Conservation (phyloP, 78 protist species). For the Polysphondylium violaceum region DNA sequence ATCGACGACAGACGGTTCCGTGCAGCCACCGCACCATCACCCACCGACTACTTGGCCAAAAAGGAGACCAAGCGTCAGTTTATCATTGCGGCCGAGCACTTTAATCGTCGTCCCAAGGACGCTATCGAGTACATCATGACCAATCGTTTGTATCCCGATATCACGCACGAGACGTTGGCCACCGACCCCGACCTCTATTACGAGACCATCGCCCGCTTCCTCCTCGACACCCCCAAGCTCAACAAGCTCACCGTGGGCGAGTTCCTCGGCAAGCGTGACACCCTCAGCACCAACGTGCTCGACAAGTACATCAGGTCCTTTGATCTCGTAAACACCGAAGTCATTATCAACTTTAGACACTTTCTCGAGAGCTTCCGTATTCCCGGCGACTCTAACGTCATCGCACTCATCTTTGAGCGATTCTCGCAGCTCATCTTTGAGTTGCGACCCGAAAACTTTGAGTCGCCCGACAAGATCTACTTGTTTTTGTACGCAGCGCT, state of each 20-base stretch:
- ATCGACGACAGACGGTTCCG: slow-evolving; percentile 49
- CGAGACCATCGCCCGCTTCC: slow-evolving; percentile 27
- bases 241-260: slow-evolving; percentile 58
- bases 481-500: slow-evolving; percentile 82
- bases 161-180: too few relatives aligned
- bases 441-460: neutral
- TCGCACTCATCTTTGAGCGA: slow-evolving; percentile 35
- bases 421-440: neutral
- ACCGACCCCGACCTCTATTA: too few relatives aligned
- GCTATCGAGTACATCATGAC: slow-evolving; percentile 41
- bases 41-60: slow-evolving; percentile 14
- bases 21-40: neutral
- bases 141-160: neutral
- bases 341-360: slow-evolving; percentile 18
- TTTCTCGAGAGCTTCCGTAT: slow-evolving; percentile 67
- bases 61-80: slow-evolving; percentile 24
- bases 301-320: slow-evolving; percentile 24
- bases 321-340: neutral
- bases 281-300: slow-evolving; percentile 20
- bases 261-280: slow-evolving; percentile 40
- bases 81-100: slow-evolving; percentile 51
- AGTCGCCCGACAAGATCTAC: slow-evolving; percentile 71
- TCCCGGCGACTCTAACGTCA: slow-evolving; percentile 60
- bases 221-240: slow-evolving; percentile 47
- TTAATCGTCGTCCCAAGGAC: slow-evolving; percentile 44